Percentiles rank a stretch among this genome's conserved stretches.
Evolutionary conservation across 805 yeast species (phyloP).

Genomic region (Grigorovia humatica): DNA sequence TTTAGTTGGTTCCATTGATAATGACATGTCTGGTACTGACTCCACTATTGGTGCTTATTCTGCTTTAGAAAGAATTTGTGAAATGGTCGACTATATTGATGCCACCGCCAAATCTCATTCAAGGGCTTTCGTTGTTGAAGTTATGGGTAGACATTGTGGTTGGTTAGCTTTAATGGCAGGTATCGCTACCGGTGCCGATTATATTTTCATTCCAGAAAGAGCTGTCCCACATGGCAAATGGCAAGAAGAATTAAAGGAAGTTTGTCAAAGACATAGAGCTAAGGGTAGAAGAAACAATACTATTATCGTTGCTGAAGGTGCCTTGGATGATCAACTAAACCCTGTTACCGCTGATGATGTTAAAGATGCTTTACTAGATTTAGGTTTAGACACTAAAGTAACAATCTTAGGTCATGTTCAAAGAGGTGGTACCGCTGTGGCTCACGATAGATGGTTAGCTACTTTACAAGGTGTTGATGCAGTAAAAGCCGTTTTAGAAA

Average conservation of each 20-base stretch:
- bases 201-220: constrained; percentile 86
- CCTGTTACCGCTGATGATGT: constrained; percentile 78
- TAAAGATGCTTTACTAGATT: constrained; percentile 65
- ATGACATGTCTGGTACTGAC: constrained; percentile 96
- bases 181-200: constrained; percentile 92
- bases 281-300: constrained; percentile 91
- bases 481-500: constrained; percentile 79
- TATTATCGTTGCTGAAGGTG: constrained; percentile 97
- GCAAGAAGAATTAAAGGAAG: constrained; percentile 68
- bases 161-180: constrained; percentile 98
- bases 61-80: constrained; percentile 84
- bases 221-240: constrained; percentile 70
- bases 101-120: constrained; percentile 97
- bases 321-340: constrained; percentile 68
- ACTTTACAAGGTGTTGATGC: constrained; percentile 98
- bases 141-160: constrained; percentile 99
- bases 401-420: constrained; percentile 97
- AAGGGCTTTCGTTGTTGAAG: constrained; percentile 95
- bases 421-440: constrained; percentile 98
- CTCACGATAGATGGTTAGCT: constrained; percentile 82
- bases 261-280: constrained; percentile 68
- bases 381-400: constrained; percentile 89
- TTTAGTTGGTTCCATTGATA: constrained; percentile 92
- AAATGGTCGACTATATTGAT: constrained; percentile 91
- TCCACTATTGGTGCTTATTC: constrained; percentile 95